phyloP scores from a whole-genome alignment of 2,329 filamentous ascomycete genomes.

The Ascochyta clinopodiicola region DNA sequence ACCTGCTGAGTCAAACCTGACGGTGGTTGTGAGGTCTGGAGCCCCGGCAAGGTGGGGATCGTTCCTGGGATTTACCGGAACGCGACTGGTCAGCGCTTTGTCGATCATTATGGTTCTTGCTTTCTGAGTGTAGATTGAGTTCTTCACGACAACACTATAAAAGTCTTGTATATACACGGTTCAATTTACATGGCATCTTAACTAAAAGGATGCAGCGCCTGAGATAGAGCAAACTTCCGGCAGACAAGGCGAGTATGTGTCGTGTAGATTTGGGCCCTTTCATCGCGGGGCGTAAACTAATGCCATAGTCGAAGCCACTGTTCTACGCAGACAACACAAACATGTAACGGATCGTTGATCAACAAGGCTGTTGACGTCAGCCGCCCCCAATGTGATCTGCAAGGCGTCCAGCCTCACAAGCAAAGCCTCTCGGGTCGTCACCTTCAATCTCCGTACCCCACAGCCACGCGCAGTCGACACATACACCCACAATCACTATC shows the following conservation, averaged over 20 bases:
- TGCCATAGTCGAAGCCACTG: neutral
- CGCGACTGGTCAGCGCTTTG: slow-evolving; percentile 1
- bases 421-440: neutral
- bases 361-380: slow-evolving; percentile 9
- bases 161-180: neutral
- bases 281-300: slow-evolving; percentile 1
- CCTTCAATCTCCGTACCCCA: neutral
- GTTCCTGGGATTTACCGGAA: neutral
- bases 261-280: neutral
- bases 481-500: neutral
- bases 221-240: neutral
- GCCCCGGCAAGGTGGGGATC: slow-evolving; percentile 5
- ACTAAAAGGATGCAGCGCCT: neutral
- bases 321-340: neutral
- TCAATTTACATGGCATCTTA: neutral
- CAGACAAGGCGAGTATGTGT: too few species aligned
- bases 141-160: neutral
- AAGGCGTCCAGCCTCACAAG: slow-evolving; percentile 20
- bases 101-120: neutral
- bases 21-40: slow-evolving; percentile 6
- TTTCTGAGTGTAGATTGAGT: neutral
- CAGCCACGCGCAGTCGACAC: neutral
- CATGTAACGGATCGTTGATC: neutral
- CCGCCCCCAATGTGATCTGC: slow-evolving; percentile 6
- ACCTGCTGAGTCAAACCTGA: slow-evolving; percentile 15